phyloP scores from a whole-genome alignment of 768 basidiomycete genomes.

The Tulasnella sp. region DNA sequence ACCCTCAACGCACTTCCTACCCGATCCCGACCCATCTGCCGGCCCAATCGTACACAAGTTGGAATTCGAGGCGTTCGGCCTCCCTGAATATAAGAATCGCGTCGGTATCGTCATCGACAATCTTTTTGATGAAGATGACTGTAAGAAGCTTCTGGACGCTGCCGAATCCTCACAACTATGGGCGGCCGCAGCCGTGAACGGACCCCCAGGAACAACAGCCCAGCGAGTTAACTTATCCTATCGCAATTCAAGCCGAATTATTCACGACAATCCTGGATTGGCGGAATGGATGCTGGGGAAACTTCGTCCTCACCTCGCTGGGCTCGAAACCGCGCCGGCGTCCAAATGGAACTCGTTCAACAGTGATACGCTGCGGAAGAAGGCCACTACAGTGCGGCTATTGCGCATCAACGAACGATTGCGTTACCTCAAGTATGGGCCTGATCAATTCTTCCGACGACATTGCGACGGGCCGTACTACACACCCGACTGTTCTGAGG shows the following conservation, averaged over 20 bases:
- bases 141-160: constrained; percentile 8
- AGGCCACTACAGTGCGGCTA: not conserved
- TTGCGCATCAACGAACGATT: constrained; percentile 9
- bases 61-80: constrained; percentile 6
- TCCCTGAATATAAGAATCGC: constrained; percentile 14
- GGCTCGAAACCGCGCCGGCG: not conserved
- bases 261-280: constrained; percentile 9
- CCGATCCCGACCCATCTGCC: too few species aligned
- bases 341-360: not conserved
- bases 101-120: constrained; percentile 17
- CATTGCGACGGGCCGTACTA: constrained; percentile 12
- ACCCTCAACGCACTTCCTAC: too few species aligned
- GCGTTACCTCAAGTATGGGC: constrained; percentile 15
- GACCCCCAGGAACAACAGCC: not conserved
- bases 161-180: constrained; percentile 2
- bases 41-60: too few species aligned
- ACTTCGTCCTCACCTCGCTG: constrained; percentile 6
- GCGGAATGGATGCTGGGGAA: constrained; percentile 15
- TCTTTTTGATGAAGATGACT: constrained; percentile 13
- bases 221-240: not conserved
- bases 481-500: constrained; percentile 13
- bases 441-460: constrained; percentile 16
- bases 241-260: constrained; percentile 16
- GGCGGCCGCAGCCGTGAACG: constrained; percentile 8
- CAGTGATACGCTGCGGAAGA: not conserved